These are phyloP conservation scores for Pyricularia sp. DNA, from an alignment of 2,329 filamentous ascomycete species.

Conservation along the genomic window DNA sequence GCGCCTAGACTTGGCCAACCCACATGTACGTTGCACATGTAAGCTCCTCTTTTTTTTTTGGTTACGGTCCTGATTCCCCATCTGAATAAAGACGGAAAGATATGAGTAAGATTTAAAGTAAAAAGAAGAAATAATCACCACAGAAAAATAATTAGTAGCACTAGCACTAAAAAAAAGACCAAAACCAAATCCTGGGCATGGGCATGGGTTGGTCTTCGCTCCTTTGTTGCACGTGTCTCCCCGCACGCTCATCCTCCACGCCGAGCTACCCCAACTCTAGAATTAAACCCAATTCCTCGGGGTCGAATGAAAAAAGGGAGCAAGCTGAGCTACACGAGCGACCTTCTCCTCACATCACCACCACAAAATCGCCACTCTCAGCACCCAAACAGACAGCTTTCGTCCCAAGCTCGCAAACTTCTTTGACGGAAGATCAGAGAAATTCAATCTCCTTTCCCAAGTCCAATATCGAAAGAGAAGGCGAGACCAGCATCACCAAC, in stretches of 20 bases:
- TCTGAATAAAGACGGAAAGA: not conserved
- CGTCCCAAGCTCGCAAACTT: not conserved
- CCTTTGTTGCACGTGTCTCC: not conserved
- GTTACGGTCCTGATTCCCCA: not conserved
- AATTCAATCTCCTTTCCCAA: too few species aligned
- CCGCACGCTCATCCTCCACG: not conserved
- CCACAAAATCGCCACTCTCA: not conserved
- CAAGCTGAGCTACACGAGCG: not conserved
- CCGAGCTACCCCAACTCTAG: constrained; percentile 2
- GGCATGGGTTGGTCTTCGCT: not conserved
- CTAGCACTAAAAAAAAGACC: not conserved
- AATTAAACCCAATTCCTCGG: not conserved
- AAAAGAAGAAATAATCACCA: not conserved
- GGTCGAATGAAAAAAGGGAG: not conserved
- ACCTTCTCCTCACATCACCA: not conserved
- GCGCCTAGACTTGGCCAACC: not conserved
- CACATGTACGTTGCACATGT: not conserved
- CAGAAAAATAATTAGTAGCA: not conserved
- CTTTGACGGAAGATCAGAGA: not conserved
- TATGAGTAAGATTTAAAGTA: not conserved
- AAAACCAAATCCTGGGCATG: too few species aligned
- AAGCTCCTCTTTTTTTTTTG: not conserved
- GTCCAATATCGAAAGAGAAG: not conserved
- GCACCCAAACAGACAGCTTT: not conserved
- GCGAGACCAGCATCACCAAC: not conserved